These are phyloP conservation scores for Alternaria sp. DNA, from an alignment of 2,329 filamentous ascomycete genomes.

Conservation along the genomic window DNA sequence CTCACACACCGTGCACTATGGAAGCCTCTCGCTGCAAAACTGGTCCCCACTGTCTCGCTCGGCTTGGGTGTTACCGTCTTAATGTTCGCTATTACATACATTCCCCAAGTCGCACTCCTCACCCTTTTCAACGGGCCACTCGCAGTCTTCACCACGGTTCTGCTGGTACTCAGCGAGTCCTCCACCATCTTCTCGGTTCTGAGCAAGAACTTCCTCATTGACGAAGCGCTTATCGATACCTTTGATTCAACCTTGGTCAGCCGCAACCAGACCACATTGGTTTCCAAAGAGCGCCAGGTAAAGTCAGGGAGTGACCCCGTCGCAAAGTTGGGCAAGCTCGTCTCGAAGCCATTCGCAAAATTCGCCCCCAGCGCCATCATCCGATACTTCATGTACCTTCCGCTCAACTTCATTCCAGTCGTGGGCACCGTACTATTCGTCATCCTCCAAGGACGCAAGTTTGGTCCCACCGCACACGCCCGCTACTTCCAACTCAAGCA, in stretches of 20 bases:
- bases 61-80: constrained; percentile 73
- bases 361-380: constrained; percentile 67
- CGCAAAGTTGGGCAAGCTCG: constrained; percentile 62
- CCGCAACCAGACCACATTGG: constrained; percentile 64
- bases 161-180: constrained; percentile 65
- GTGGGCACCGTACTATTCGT: constrained; percentile 85
- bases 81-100: constrained; percentile 90
- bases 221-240: constrained; percentile 83
- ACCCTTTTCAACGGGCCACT: constrained; percentile 85
- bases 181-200: constrained; percentile 60
- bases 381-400: constrained; percentile 83
- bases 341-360: constrained; percentile 61
- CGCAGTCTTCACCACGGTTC: constrained; percentile 73
- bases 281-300: constrained; percentile 76
- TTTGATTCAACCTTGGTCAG: constrained; percentile 76
- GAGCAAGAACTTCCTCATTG: constrained; percentile 75
- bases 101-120: constrained; percentile 82
- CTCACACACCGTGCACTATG: constrained; percentile 64
- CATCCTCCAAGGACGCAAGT: constrained; percentile 66
- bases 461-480: constrained; percentile 61
- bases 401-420: constrained; percentile 90
- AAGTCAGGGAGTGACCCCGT: constrained; percentile 62
- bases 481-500: constrained; percentile 92
- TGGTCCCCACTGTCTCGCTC: constrained; percentile 69
- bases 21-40: constrained; percentile 63